Percentiles rank a stretch among this genome's conserved stretches.
phyloP scores from a whole-genome alignment of 2,329 filamentous ascomycete genomes.

The Didymella segeticola region DNA sequence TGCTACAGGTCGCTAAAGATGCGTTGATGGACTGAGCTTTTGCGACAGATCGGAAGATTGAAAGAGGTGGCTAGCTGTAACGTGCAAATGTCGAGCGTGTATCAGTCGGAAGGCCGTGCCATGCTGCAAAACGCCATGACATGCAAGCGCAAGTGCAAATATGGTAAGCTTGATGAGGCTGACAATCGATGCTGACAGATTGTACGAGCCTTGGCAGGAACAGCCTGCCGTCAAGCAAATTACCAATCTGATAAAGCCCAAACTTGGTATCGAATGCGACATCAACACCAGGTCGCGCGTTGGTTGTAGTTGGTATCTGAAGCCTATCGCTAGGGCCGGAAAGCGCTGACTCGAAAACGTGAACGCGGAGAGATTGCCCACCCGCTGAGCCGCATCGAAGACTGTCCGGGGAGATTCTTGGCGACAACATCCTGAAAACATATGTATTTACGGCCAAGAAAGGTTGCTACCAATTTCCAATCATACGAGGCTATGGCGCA shows the following conservation, averaged over 20 bases:
- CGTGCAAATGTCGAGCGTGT: too few species aligned
- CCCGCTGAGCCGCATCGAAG: background rate
- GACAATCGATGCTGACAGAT: background rate
- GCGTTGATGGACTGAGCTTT: conserved; percentile 2
- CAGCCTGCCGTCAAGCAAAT: background rate
- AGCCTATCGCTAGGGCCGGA: background rate
- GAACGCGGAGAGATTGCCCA: background rate
- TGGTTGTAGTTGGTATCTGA: background rate
- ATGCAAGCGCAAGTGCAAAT: background rate
- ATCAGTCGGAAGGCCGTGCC: too few species aligned
- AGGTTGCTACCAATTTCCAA: background rate
- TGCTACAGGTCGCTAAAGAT: conserved; percentile 9
- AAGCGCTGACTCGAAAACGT: background rate
- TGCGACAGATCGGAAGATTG: background rate
- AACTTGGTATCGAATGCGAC: background rate
- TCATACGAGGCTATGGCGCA: background rate
- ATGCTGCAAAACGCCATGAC: background rate
- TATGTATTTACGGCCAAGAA: background rate
- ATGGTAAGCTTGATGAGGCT: background rate
- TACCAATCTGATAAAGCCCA: too few species aligned
- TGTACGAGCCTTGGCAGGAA: background rate
- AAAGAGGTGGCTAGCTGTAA: background rate
- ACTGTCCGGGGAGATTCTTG: background rate
- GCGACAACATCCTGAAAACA: background rate
- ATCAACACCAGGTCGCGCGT: background rate